Base-by-base conservation (phyloP, 139 green algal genomes). In the Chlamydomonas schloesseri region DNA sequence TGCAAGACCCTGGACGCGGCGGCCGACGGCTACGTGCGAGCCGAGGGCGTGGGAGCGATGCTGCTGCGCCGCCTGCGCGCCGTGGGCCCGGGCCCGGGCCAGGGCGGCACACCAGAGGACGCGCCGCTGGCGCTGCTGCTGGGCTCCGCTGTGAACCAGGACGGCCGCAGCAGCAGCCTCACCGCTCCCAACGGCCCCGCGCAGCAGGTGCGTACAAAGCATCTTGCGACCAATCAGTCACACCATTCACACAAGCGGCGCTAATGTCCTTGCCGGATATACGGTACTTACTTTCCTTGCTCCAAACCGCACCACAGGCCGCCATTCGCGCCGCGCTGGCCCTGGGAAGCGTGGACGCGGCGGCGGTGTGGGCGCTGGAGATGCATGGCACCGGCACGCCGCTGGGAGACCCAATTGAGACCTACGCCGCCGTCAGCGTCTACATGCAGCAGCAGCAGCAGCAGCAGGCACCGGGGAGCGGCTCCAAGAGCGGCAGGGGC, bases 1-100 rank as follows among this genome's bases (percentile, higher is more conserved):
- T 98, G 95, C 90, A 98, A 98, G 90, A 96, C 96, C 1, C 88
- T 98, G 42, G 96, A 98, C 76, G 96, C 92, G 2, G 71, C 88
- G 9, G 96, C 96, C 20, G 96, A 98, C 78, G 96, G 96, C n/a
- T 98, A 98, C 67, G 95, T 95, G 18, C 92, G 95, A 9, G 93
- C 93, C 26, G 96, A 98, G 83, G 91, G 68, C 50, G 89, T 73
- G 10, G 86, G 76, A 23, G 60, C 60, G 28, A 14, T 74, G 34
- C 36, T 74, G 1, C 36, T 74, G 69, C 69, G 34, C 36, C 33
- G 21, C 2, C 34, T 55, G 34, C 17, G 64, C 28, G n/a, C n/a
- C n/a, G n/a, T n/a, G n/a, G n/a, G n/a, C n/a, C n/a, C n/a, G n/a
- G 11, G 67, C n/a, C 68, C 57, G 8, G 4, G 14, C 57, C 17